A percentile compares a stretch with the other conserved stretches of the same genome.
Conservation (phyloP, 2,329 filamentous ascomycete genomes). For the Xylariaceae sp. region DNA sequence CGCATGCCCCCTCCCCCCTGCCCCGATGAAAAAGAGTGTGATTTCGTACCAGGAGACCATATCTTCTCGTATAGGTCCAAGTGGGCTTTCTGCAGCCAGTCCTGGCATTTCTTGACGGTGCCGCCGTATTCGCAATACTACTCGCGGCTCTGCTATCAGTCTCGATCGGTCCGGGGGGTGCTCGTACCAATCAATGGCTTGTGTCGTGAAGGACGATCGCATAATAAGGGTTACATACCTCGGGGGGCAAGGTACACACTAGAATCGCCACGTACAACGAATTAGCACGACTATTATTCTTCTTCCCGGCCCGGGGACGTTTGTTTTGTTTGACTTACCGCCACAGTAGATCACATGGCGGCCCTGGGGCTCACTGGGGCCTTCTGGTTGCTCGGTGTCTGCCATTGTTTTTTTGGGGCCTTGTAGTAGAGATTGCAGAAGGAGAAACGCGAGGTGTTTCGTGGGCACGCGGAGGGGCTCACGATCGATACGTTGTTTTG, state of each 20-base stretch:
- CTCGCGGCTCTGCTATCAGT: slow-evolving; percentile 33
- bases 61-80: slow-evolving; percentile 74
- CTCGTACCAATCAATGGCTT: background rate
- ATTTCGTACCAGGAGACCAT: slow-evolving; percentile 78
- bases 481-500: background rate
- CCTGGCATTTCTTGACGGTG: slow-evolving; percentile 93
- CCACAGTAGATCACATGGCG: slow-evolving; percentile 60
- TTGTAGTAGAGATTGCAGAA: background rate
- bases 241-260: slow-evolving; percentile 68
- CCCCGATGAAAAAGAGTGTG: slow-evolving; percentile 2
- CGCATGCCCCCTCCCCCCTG: too few species aligned
- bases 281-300: slow-evolving; percentile 6
- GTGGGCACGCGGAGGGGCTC: background rate
- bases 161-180: background rate
- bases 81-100: slow-evolving; percentile 84
- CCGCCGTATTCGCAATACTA: slow-evolving; percentile 99
- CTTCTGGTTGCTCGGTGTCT: slow-evolving; percentile 53
- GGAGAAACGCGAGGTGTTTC: slow-evolving; percentile 19
- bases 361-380: slow-evolving; percentile 50
- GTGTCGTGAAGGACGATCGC: background rate
- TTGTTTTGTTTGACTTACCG: slow-evolving; percentile 47
- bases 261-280: background rate
- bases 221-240: slow-evolving; percentile 51
- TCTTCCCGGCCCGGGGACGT: background rate
- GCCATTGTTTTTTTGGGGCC: slow-evolving; percentile 47